Evolutionary conservation across 352 stramenopile species (phyloP), one percentile per base, ranked within the genome.

Genomic region (Aphanomyces euteiches): DNA sequence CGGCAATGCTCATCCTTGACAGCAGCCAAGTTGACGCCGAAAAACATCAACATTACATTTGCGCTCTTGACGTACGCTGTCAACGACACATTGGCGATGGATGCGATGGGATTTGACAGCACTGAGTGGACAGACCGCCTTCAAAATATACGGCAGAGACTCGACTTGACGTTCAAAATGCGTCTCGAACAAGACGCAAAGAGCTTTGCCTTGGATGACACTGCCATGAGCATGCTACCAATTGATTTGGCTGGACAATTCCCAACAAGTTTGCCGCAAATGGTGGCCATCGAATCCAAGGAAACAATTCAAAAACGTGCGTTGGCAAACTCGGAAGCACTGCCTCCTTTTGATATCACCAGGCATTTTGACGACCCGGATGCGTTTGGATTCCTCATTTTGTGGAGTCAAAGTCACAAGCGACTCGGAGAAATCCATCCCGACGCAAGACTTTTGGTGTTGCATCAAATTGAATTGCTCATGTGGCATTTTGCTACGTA

Each of bases 21-120:
- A 21, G 28, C 28, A 28, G 28, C 28, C 28, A 41, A 81, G 5
- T 59, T 66, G 56, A 50, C 59, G 19, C n/a, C 37, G 60, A 21
- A 19, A 19, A 47, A 43, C 12, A 64, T 60, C 28, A 36, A 17
- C 10, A 28, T 60, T 48, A 48, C 45, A 59, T 53, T 47, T 53
- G 28, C 19, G 43, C 7, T 60, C 43, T 12, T 17, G 15, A 60
- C n/a, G 43, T n/a, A 8, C n/a, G 48, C 54, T 21, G 43, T 37
- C 13, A 13, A n/a, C 13, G 10, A 7, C 21, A 61, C 43, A 34
- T 17, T 50, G 10, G 43, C 10, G 17, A 12, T 50, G 43, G 1
- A 50, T n/a, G 43, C 1, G 43, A n/a, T 50, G 43, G 43, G 43
- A 12, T 50, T 50, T 50, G 2, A 50, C 54, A 38, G n/a, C 28